Base-by-base conservation (phyloP, 331 rosid genomes). In the Cydonia oblonga region DNA sequence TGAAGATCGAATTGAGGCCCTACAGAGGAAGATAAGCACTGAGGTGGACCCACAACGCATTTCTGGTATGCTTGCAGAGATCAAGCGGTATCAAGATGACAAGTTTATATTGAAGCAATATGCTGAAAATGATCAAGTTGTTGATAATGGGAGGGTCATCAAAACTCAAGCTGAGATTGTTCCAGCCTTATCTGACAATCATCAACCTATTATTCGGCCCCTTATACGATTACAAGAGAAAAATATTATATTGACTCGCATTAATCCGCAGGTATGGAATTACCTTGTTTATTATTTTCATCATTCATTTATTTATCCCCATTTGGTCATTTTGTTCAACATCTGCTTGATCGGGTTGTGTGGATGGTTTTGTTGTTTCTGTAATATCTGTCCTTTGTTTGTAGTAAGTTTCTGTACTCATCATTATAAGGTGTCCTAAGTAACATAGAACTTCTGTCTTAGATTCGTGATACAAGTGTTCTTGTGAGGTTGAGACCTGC, bases 381-480 rank as follows among this genome's bases (percentile, higher is more conserved):
- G 5, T 63, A 58, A 44, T 71, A 51, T 75, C 44, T 33, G 64
- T 63, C 11, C 58, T 75, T 30, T 64, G 35, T 22, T 33, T n/a
- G 28, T 58, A 56, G 9, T 71, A 63, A 54, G 59, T 70, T 44
- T 46, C 67, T 61, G 40, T 53, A 62, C 30, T 77, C 64, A 63
- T 54, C 29, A 46, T 66, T 52, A 62, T 67, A 28, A 32, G 71
- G 64, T 77, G 59, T 61, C 65, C 70, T 80, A 56, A 83, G 75
- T 57, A 54, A 75, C 75, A 22, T 3, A 28, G 68, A 28, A 61
- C 19, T 82, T 32, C 68, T 78, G 28, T 74, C 19, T 72, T 81
- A 95, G 99, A 88, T 95, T 84, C 99, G 97, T 54, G 99, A 95
- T 86, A 95, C 99, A 68, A 95, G 99, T 84, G 99, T 95, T 80